phyloP scores from a whole-genome alignment of 2,329 filamentous ascomycete species.

The Neofusicoccum cordaticola region DNA sequence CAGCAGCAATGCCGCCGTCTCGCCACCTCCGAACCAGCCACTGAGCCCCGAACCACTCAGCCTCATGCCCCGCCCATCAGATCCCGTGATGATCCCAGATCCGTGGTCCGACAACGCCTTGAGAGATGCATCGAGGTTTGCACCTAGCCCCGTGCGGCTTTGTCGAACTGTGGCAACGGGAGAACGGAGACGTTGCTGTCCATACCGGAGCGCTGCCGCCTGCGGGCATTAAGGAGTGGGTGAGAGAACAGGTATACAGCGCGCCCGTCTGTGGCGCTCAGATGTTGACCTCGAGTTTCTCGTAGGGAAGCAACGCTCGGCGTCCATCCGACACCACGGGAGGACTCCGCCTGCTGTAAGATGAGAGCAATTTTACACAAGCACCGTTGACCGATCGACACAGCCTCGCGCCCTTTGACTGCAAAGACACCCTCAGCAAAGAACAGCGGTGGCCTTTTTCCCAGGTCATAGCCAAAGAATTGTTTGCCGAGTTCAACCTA shows the following conservation, averaged over 20 bases:
- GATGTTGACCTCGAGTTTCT: background rate
- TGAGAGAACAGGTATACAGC: background rate
- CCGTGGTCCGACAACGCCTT: background rate
- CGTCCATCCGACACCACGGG: background rate
- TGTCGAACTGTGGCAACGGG: background rate
- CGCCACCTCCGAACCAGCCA: no score
- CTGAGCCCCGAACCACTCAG: no score
- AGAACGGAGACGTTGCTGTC: background rate
- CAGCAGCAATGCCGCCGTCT: no score
- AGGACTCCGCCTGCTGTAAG: background rate
- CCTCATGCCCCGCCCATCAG: background rate
- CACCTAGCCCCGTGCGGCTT: background rate
- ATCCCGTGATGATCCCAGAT: background rate
- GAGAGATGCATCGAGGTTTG: background rate
- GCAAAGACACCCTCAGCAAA: no score
- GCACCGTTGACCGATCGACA: background rate
- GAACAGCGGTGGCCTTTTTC: background rate
- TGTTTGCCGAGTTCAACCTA: background rate
- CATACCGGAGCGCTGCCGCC: background rate
- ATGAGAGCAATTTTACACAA: background rate
- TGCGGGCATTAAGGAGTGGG: background rate
- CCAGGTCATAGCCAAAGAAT: no score
- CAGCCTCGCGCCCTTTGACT: background rate
- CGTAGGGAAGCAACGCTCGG: no score
- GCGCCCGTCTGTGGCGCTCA: no score